Percentiles rank a stretch among this genome's conserved stretches.
Conservation (phyloP, 495 filamentous ascomycete genomes). For the Talaromyces proteolyticus region DNA sequence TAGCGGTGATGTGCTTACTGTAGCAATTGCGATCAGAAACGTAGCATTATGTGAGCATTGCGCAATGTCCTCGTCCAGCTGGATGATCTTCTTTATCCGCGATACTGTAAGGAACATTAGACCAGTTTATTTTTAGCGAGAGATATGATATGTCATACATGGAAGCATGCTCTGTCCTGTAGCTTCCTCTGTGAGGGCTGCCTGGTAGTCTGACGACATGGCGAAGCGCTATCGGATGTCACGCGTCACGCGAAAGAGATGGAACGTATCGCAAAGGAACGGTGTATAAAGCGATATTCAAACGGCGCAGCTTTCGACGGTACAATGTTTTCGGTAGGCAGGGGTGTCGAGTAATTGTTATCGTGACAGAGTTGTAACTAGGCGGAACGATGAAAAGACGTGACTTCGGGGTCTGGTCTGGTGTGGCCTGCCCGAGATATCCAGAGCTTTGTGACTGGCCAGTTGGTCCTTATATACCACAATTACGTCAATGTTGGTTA, state of each 20-base stretch:
- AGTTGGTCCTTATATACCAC: too few species aligned
- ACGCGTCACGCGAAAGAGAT: background rate
- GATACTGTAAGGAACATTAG: conserved; percentile 53
- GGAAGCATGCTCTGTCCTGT: conserved; percentile 82
- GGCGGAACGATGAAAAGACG: too few species aligned
- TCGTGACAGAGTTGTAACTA: too few species aligned
- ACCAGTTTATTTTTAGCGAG: background rate
- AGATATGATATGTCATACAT: conserved; percentile 48
- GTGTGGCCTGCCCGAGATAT: too few species aligned
- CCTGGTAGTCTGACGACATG: conserved; percentile 58
- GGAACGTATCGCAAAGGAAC: background rate
- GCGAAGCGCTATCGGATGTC: background rate
- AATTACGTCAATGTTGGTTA: too few species aligned
- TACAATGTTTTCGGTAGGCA: too few species aligned
- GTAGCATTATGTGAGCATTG: conserved; percentile 87
- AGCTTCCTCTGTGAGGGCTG: conserved; percentile 73
- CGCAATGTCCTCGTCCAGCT: conserved; percentile 75
- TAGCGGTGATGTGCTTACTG: conserved; percentile 41
- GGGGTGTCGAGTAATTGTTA: too few species aligned
- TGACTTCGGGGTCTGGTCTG: too few species aligned
- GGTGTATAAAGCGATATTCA: too few species aligned
- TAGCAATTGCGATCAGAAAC: conserved; percentile 90
- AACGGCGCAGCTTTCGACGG: too few species aligned
- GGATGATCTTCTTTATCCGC: conserved; percentile 89
- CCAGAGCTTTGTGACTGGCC: too few species aligned